A percentile compares a stretch with the other conserved stretches of the same genome.
Conservation (phyloP, 331 rosid genomes). For the Quercus phellos region DNA sequence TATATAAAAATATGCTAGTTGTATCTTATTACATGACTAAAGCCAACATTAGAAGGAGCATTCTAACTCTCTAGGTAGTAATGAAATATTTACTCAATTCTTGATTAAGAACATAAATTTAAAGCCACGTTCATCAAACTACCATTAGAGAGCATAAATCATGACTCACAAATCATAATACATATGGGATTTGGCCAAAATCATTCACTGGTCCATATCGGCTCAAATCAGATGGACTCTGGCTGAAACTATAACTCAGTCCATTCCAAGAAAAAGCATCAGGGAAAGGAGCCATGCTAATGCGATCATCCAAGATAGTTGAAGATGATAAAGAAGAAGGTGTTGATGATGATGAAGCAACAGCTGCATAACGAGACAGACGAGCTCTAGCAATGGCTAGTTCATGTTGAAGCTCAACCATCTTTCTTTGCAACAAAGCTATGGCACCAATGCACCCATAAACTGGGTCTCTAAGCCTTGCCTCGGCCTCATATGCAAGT, state of each 20-base stretch:
- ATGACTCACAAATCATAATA: conserved; percentile 24
- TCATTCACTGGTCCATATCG: conserved; percentile 43
- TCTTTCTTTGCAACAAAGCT: conserved; percentile 58
- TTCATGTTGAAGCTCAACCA: conserved; percentile 72
- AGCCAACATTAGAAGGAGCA: too few species aligned
- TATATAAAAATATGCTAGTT: too few species aligned
- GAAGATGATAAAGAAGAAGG: conserved; percentile 6
- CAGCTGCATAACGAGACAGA: conserved; percentile 46
- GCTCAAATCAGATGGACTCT: conserved; percentile 43
- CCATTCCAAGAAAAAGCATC: conserved; percentile 43
- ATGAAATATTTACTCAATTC: neutral
- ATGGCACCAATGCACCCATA: conserved; percentile 95
- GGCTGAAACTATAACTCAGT: conserved; percentile 38
- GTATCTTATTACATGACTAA: too few species aligned
- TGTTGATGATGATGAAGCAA: conserved; percentile 11
- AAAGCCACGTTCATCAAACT: neutral
- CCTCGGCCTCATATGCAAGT: conserved; percentile 79
- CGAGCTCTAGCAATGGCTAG: conserved; percentile 75
- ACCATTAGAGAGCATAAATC: neutral
- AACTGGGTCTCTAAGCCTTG: conserved; percentile 76
- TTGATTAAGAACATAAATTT: neutral
- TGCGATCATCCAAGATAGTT: conserved; percentile 27
- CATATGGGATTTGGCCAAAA: conserved; percentile 54
- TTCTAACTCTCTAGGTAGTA: too few species aligned
- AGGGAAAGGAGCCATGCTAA: conserved; percentile 36